Base-by-base conservation (phyloP, 331 rosid genomes). In the Malus hybrid region DNA sequence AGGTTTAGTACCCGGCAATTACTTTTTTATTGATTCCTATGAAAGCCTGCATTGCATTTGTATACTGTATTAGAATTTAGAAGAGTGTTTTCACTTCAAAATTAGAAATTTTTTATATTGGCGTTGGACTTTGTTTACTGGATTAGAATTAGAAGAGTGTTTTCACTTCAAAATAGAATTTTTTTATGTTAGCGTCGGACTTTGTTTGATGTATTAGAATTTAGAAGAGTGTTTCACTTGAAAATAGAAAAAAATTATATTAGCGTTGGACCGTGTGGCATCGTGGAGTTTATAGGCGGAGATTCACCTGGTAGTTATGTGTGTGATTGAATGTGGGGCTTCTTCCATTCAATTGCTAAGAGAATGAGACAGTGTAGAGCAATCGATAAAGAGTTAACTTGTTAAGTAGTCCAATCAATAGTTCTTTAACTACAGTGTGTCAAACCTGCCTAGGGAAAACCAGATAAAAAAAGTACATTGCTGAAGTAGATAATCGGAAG, bases 1-100 rank as follows among this genome's bases (percentile, higher is more conserved):
- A 85, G 99, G 99, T 90, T 63, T 72, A 44, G 4, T 18, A 50
- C 53, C 71, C 64, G 44, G 48, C 33, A 24, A 9, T 16, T 19
- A 36, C 36, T 0, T 16, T 29, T 63, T 63, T 16, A 30, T 15
- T 8, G 68, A 63, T 63, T 26, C 11, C 66, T 61, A 28, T 63
- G 36, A n/a, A 63, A 29, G 24, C 44, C 22, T 63, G 22, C 22
- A 19, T 66, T 66, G 70, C 14, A 33, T 33, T 66, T 33, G 7
- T 66, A 10, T 34, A 66, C 52, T 10, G 52, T 63, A 7, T 63
- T 63, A 30, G 22, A 24, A 10, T 39, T 39, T 39, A 39, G 2
- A 14, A 61, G 16, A 61, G 19, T 61, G 33, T 61, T 61, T 24
- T 24, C 32, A 61, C 18, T 52, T 52, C 58, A 39, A 9, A 39